Conservation (phyloP, 768 basidiomycete species). For the Scleroderma bovista region DNA sequence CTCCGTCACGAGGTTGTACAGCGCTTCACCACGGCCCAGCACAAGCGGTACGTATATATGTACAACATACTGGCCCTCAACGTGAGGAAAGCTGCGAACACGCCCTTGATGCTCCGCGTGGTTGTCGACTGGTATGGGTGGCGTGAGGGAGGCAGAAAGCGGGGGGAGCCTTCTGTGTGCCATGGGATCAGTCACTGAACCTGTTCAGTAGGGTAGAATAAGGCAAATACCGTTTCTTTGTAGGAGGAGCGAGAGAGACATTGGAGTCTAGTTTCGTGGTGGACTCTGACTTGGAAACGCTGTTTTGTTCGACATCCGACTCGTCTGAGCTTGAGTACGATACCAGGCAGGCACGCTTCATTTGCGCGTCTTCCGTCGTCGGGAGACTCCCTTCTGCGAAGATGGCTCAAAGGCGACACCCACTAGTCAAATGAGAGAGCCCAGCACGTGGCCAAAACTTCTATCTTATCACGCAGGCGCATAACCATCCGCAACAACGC, state of each 20-base stretch:
- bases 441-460: no score
- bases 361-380: constrained; percentile 6
- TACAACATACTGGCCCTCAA: constrained; percentile 81
- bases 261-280: constrained; percentile 1
- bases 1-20: constrained; percentile 38
- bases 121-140: constrained; percentile 55
- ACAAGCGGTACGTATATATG: constrained; percentile 70
- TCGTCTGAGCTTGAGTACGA: constrained; percentile 47
- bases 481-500: no score
- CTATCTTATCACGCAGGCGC: no score
- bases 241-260: constrained; percentile 8
- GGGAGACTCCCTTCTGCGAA: no score
- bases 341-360: constrained; percentile 35
- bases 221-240: constrained; percentile 39
- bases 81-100: constrained; percentile 65
- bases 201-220: neutral
- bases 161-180: constrained; percentile 54
- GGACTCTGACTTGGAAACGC: neutral
- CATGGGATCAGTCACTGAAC: neutral
- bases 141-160: constrained; percentile 44
- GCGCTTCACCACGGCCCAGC: constrained; percentile 36
- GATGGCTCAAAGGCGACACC: no score
- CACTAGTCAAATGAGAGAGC: no score
- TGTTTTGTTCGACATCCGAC: neutral
- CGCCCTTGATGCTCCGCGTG: constrained; percentile 85